Evolutionary conservation across 2,329 filamentous ascomycete genomes (phyloP), one percentile per base, ranked within the genome.

Genomic region (Microdochium nivale): DNA sequence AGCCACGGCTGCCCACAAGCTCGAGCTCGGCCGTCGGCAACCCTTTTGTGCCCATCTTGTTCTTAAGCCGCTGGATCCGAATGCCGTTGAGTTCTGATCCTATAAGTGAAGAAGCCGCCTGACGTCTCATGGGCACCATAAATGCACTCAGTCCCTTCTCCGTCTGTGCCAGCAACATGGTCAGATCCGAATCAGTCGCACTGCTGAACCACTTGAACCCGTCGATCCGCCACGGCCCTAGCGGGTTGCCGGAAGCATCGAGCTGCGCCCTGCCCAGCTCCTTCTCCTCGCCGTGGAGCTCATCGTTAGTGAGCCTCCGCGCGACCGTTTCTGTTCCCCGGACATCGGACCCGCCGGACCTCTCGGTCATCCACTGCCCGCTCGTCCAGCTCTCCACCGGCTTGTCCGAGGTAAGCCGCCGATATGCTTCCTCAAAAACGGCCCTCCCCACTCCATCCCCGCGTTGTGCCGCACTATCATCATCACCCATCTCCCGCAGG

Each of bases 151-250:
- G 62, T 4, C 69, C 67, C 1, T 70, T 71, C 1, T 51, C 24
- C 1, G 77, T 80, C 50, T 74, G 73, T 0, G 81, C 81, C 1
- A 84, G 73, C 1, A 83, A 61, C 2, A 84, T 67, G 0, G 75
- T 66, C 70, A 83, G 77, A 46, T 83, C 72, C 0, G 76, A 74
- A 59, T 84, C 81, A 0, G 80, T 84, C 0, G 81, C 81, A 8
- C 74, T 79, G 32, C 75, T 80, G 64, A 85, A 84, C 75, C 80
- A 84, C 56, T 84, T 84, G 67, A 83, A 83, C 1, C 81, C 81
- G 49, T 73, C 71, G 52, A 84, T 73, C 4, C 60, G 62, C 71
- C 74, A 80, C 8, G 60, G 62, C 5, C 60, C 61, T 3, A 60
- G 50, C 1, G 59, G 58, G 4, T 58, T 54, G 9, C 43, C 49